phyloP scores from a whole-genome alignment of 139 green algal genomes.

The Tetratostichococcus sp. region DNA sequence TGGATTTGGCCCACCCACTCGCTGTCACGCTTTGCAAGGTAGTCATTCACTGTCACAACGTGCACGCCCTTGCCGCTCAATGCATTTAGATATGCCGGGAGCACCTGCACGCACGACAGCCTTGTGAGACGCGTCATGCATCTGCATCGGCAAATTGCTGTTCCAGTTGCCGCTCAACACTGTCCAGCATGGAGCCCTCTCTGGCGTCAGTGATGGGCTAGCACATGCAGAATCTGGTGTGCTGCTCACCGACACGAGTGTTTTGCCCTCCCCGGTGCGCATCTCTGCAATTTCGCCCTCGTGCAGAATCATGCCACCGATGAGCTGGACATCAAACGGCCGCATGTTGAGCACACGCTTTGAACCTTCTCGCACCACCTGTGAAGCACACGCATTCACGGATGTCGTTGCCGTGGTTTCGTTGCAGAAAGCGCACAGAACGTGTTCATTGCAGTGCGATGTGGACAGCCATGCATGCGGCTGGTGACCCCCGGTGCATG shows the following conservation, averaged over 20 bases:
- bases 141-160: too few species aligned
- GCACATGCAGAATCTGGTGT: too few species aligned
- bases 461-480: too few species aligned
- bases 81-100: conserved; percentile 96
- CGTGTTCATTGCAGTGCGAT: too few species aligned
- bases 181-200: too few species aligned
- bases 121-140: too few species aligned
- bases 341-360: conserved; percentile 89
- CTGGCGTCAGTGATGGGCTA: too few species aligned
- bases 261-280: conserved; percentile 97
- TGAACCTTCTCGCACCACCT: conserved; percentile 90
- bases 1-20: conserved; percentile 97
- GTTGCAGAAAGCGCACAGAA: too few species aligned
- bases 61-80: conserved; percentile 90
- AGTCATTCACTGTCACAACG: conserved; percentile 98
- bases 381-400: not conserved
- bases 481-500: too few species aligned
- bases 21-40: conserved; percentile 89
- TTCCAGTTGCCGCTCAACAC: too few species aligned
- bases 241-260: conserved; percentile 72
- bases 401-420: not conserved
- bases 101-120: conserved; percentile 30
- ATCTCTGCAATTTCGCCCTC: conserved; percentile 96
- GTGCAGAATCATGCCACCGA: conserved; percentile 95
- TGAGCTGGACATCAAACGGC: conserved; percentile 98